phyloP scores from a whole-genome alignment of 768 basidiomycete genomes.

The Xanthoconium purpureum region DNA sequence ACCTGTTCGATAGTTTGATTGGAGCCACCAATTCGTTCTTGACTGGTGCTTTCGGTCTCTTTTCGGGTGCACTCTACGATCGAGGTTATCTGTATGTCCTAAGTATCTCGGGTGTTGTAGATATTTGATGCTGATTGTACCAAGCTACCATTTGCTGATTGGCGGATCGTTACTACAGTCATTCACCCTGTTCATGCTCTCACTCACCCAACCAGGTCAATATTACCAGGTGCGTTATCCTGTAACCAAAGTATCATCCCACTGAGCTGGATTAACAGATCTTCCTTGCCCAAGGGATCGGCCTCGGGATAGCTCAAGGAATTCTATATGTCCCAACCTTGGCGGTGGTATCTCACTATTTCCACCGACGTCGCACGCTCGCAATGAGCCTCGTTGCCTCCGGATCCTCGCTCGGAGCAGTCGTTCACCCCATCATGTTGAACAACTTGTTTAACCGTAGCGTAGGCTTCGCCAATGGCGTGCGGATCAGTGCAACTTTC shows the following conservation, averaged over 20 bases:
- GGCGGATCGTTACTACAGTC: conserved; percentile 43
- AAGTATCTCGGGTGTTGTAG: not conserved
- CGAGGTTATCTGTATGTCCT: conserved; percentile 45
- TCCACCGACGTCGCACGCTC: conserved; percentile 21
- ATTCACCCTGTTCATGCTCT: conserved; percentile 43
- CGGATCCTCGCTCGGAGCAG: conserved; percentile 26
- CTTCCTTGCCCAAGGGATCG: conserved; percentile 49
- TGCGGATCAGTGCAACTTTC: conserved; percentile 43
- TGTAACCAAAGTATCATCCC: not conserved
- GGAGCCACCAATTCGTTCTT: conserved; percentile 47
- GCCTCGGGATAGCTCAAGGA: conserved; percentile 45
- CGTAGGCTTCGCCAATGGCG: conserved; percentile 8
- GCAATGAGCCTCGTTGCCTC: too few relatives aligned
- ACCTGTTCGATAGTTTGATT: conserved; percentile 34
- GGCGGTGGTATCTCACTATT: conserved; percentile 45
- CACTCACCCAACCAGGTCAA: conserved; percentile 30
- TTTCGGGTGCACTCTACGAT: conserved; percentile 48
- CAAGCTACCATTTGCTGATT: conserved; percentile 44
- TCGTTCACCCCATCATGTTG: conserved; percentile 31
- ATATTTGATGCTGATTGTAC: not conserved
- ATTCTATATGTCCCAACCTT: conserved; percentile 45
- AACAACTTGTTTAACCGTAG: conserved; percentile 22
- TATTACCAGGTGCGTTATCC: conserved; percentile 28
- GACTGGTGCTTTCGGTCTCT: conserved; percentile 34
- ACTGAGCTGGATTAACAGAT: conserved; percentile 29